phyloP scores from a whole-genome alignment of 2,329 filamentous ascomycete genomes.

The Microcyclosporella mali region DNA sequence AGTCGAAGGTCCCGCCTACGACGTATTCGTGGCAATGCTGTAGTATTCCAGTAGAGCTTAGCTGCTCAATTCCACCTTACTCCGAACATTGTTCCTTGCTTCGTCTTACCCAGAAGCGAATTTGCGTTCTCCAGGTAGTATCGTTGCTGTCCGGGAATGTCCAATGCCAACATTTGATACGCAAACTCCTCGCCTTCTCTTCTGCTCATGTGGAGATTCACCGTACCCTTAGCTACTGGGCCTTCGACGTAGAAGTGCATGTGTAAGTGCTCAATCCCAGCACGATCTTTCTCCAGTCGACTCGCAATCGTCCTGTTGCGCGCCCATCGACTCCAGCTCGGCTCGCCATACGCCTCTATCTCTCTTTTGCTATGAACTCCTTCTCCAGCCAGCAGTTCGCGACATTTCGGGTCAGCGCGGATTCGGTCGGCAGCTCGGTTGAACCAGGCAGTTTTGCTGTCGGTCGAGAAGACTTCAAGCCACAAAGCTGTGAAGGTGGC shows the following conservation, averaged over 20 bases:
- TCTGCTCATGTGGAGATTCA: constrained; percentile 72
- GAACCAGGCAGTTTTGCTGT: constrained; percentile 82
- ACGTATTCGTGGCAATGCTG: no score
- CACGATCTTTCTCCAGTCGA: constrained; percentile 57
- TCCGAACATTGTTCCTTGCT: constrained; percentile 51
- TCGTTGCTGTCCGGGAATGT: constrained; percentile 62
- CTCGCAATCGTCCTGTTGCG: constrained; percentile 51
- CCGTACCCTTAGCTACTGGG: constrained; percentile 64
- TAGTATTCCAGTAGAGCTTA: no score
- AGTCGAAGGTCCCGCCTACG: no score
- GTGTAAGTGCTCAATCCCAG: constrained; percentile 71
- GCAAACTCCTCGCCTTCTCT: constrained; percentile 58
- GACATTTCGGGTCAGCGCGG: constrained; percentile 63
- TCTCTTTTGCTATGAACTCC: constrained; percentile 50
- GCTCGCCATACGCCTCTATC: constrained; percentile 75
- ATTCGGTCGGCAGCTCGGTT: constrained; percentile 78
- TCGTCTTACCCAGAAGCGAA: constrained; percentile 37
- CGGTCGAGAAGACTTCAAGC: constrained; percentile 71
- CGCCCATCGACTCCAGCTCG: constrained; percentile 76
- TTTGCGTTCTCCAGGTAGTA: constrained; percentile 62
- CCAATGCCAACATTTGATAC: constrained; percentile 74
- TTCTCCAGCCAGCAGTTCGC: constrained; percentile 65
- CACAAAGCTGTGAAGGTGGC: constrained; percentile 75
- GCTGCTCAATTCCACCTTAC: constrained; percentile 48
- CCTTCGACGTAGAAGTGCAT: constrained; percentile 88